These are phyloP conservation scores for Saccharomycopsis sp. DNA, from an alignment of 805 yeast genomes.

Conservation along the genomic window DNA sequence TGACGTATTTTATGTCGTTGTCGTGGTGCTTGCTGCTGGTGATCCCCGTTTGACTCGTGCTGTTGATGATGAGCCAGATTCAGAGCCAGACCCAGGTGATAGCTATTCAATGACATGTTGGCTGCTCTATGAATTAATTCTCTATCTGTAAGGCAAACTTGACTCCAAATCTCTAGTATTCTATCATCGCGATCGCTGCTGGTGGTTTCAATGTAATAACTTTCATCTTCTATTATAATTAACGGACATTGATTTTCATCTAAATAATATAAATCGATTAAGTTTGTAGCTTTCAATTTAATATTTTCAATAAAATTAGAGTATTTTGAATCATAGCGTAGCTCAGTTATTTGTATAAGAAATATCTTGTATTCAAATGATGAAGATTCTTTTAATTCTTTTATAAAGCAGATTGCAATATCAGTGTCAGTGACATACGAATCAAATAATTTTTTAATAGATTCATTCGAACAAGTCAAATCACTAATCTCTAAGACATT, in stretches of 20 bases:
- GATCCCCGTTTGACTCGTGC: too few relatives aligned
- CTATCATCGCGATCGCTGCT: background rate
- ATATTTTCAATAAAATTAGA: conserved; percentile 9
- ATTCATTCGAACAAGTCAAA: conserved; percentile 6
- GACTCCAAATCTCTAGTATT: conserved; percentile 12
- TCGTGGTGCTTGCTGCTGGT: too few relatives aligned
- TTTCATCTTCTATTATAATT: conserved; percentile 10
- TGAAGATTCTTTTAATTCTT: background rate
- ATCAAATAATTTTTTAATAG: conserved; percentile 16
- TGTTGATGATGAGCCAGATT: too few relatives aligned
- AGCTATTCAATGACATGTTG: too few relatives aligned
- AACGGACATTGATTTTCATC: conserved; percentile 9
- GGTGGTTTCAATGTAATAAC: conserved; percentile 1
- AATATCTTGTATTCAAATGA: conserved; percentile 5
- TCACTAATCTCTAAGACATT: conserved; percentile 8
- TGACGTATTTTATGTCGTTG: too few relatives aligned
- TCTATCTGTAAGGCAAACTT: conserved; percentile 1
- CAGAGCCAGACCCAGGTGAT: too few relatives aligned
- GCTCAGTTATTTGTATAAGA: conserved; percentile 7
- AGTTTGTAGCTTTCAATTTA: conserved; percentile 3
- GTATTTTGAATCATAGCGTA: background rate
- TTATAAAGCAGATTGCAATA: conserved; percentile 10
- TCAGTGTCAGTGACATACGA: conserved; percentile 13
- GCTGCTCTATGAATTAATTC: background rate
- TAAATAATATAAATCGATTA: conserved; percentile 4